Evolutionary conservation across 768 basidiomycete genomes (phyloP).

Genomic region (Candolleomyces efflorescens): DNA sequence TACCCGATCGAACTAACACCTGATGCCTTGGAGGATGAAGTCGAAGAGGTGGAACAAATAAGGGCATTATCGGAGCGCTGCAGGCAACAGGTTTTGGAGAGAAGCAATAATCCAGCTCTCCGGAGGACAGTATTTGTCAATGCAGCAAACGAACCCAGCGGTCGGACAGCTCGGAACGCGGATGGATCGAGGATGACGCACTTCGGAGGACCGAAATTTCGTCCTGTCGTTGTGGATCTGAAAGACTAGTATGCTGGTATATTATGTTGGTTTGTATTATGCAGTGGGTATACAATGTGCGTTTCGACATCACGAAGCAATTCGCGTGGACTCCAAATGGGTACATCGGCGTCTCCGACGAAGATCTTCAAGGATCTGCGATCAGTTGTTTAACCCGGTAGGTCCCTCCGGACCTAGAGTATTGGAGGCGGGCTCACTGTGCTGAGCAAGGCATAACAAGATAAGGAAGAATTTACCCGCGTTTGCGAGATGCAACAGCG

Average conservation of each 20-base stretch:
- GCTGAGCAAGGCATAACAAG: too few relatives aligned
- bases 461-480: too few relatives aligned
- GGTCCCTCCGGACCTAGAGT: too few relatives aligned
- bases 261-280: too few relatives aligned
- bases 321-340: too few relatives aligned
- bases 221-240: slow-evolving; percentile 42
- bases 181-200: slow-evolving; percentile 20
- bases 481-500: too few relatives aligned
- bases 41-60: not conserved
- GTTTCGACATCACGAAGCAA: too few relatives aligned
- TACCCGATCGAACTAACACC: slow-evolving; percentile 6
- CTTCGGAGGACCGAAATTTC: slow-evolving; percentile 36
- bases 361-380: too few relatives aligned
- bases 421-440: too few relatives aligned
- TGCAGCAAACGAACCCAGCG: slow-evolving; percentile 37
- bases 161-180: slow-evolving; percentile 17
- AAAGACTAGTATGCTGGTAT: slow-evolving; percentile 18
- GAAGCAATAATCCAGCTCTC: not conserved
- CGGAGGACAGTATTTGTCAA: slow-evolving; percentile 41
- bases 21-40: slow-evolving; percentile 1
- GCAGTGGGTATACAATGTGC: too few relatives aligned
- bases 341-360: too few relatives aligned
- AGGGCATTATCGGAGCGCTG: not conserved
- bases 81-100: not conserved
- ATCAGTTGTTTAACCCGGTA: too few relatives aligned